Conservation (phyloP, 495 filamentous ascomycete species). For the Hypomontagnella submonticulosa region DNA sequence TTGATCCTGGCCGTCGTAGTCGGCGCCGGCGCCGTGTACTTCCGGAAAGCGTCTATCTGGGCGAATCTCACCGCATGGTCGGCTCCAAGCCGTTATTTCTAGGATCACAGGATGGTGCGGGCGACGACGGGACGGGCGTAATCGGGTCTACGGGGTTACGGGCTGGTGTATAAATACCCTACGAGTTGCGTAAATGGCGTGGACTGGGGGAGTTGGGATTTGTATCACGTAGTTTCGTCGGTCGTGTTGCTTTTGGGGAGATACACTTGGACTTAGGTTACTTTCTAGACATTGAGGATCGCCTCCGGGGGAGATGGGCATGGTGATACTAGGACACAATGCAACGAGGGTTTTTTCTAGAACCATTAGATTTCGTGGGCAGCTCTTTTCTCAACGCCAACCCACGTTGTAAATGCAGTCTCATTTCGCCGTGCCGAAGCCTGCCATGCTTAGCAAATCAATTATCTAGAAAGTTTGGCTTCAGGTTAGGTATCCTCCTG, state of each 20-base stretch:
- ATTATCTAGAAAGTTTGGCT: constrained; percentile 3
- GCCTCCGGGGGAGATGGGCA: constrained; percentile 11
- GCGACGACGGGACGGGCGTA: background rate
- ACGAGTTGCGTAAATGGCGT: background rate
- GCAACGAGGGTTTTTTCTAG: background rate
- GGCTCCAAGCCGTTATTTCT: constrained; percentile 15
- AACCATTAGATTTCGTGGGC: background rate
- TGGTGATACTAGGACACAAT: background rate
- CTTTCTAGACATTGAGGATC: constrained; percentile 2
- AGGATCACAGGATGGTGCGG: constrained; percentile 11
- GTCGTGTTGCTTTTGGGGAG: constrained; percentile 4
- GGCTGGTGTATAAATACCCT: constrained; percentile 8
- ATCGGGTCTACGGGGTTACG: too few relatives aligned
- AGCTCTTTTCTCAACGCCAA: background rate
- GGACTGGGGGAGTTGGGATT: background rate
- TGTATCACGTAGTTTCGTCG: background rate
- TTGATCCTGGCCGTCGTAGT: constrained; percentile 72
- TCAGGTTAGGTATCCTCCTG: constrained; percentile 53
- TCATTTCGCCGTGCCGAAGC: constrained; percentile 15
- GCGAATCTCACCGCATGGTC: constrained; percentile 40
- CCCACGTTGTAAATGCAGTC: constrained; percentile 14
- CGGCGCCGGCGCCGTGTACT: constrained; percentile 61
- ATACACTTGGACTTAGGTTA: background rate
- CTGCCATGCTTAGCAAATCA: constrained; percentile 4
- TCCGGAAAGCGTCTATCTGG: constrained; percentile 49